These are phyloP conservation scores for Tetracladium maxilliforme DNA, from an alignment of 2,329 filamentous ascomycete genomes.

Conservation along the genomic window DNA sequence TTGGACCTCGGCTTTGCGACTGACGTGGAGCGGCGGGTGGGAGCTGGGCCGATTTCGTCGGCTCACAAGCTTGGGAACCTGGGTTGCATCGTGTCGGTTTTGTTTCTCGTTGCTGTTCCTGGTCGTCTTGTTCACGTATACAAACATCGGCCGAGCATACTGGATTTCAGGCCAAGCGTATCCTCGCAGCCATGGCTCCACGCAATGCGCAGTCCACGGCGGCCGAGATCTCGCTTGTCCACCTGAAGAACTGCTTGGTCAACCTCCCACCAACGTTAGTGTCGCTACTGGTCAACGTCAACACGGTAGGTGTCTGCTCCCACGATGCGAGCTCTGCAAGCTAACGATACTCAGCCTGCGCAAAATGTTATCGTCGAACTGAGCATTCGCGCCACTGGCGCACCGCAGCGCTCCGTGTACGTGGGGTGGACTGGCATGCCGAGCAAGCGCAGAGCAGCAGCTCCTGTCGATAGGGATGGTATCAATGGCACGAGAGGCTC, in stretches of 20 bases:
- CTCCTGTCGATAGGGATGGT: constrained; percentile 61
- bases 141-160: too few relatives aligned
- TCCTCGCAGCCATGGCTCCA: too few relatives aligned
- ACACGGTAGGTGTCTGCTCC: constrained; percentile 67
- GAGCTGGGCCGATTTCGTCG: too few relatives aligned
- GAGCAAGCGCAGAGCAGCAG: constrained; percentile 67
- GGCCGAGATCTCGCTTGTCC: constrained; percentile 73
- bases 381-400: constrained; percentile 45
- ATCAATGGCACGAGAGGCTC: constrained; percentile 41
- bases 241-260: constrained; percentile 87
- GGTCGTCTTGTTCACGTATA: too few relatives aligned
- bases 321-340: too few relatives aligned
- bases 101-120: too few relatives aligned
- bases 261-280: constrained; percentile 81
- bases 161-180: too few relatives aligned
- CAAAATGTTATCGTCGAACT: constrained; percentile 97
- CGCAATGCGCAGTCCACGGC: constrained; percentile 47
- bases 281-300: constrained; percentile 72
- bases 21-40: too few relatives aligned
- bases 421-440: constrained; percentile 97
- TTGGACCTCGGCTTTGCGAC: too few relatives aligned
- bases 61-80: too few relatives aligned
- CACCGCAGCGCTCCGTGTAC: constrained; percentile 57
- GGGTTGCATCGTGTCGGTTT: too few relatives aligned
- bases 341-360: constrained; percentile 44